phyloP scores from a whole-genome alignment of 2,329 filamentous ascomycete species.

The Neoascochyta sp. region DNA sequence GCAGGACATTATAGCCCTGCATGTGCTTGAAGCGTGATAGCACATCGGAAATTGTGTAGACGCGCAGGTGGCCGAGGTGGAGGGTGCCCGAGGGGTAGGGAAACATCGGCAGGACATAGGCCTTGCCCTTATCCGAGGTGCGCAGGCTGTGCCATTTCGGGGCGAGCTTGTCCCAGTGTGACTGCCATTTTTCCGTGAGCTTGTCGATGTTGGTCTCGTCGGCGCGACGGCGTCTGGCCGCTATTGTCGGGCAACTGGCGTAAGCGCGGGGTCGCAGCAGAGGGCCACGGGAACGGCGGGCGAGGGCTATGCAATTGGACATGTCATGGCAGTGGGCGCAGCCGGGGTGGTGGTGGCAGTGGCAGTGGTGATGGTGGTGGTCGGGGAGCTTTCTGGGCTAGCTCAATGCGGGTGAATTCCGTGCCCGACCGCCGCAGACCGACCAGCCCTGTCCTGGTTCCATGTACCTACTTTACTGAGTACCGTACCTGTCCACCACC shows the following conservation, averaged over 20 bases:
- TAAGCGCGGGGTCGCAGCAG: slow-evolving; percentile 4
- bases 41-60: slow-evolving; percentile 88
- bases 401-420: too few relatives aligned
- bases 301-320: slow-evolving; percentile 21
- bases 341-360: too few relatives aligned
- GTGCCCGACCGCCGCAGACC: too few relatives aligned
- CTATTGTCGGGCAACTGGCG: slow-evolving; percentile 1
- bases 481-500: too few relatives aligned
- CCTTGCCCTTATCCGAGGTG: slow-evolving; percentile 36
- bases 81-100: slow-evolving; percentile 85
- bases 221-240: slow-evolving; percentile 1
- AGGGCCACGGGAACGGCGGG: slow-evolving; percentile 22
- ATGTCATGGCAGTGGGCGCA: too few relatives aligned
- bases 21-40: slow-evolving; percentile 72
- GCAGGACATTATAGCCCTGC: slow-evolving; percentile 69
- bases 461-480: too few relatives aligned
- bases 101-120: slow-evolving; percentile 86
- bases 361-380: too few relatives aligned
- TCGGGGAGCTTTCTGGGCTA: too few relatives aligned
- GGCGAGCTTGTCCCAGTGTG: slow-evolving; percentile 42
- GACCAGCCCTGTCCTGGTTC: too few relatives aligned
- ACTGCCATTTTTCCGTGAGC: slow-evolving; percentile 51
- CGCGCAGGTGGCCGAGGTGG: slow-evolving; percentile 81
- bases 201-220: slow-evolving; percentile 8
- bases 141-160: slow-evolving; percentile 10